A percentile compares a stretch with the other conserved stretches of the same genome.
phyloP scores from a whole-genome alignment of 2,329 filamentous ascomycete genomes.

The Sporothrix schenckii region DNA sequence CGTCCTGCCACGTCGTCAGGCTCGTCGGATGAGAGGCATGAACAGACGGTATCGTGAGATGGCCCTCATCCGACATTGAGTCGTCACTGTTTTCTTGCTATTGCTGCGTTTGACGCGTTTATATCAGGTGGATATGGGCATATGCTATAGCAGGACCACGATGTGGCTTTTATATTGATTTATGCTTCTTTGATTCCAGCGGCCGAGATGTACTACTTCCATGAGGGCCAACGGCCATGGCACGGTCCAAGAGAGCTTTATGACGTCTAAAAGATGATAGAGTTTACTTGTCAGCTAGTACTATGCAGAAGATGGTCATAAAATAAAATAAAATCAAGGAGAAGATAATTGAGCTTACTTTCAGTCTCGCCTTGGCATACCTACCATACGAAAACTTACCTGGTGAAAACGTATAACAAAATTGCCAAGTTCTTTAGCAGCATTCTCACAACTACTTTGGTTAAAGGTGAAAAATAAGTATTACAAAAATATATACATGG shows the following conservation, averaged over 20 bases:
- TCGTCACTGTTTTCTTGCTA: background rate
- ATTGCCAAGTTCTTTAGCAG: too few relatives aligned
- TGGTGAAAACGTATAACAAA: too few relatives aligned
- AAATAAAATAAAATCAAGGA: too few relatives aligned
- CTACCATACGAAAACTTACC: too few relatives aligned
- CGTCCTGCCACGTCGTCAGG: background rate
- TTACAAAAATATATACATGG: background rate
- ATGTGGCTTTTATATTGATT: background rate
- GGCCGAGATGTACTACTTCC: background rate
- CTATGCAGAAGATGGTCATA: too few relatives aligned
- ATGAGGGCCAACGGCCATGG: background rate
- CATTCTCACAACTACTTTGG: background rate
- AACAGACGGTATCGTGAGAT: background rate
- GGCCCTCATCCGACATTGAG: background rate
- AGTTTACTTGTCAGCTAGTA: too few relatives aligned
- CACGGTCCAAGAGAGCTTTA: too few relatives aligned
- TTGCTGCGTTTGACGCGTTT: background rate
- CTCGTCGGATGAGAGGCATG: constrained; percentile 3
- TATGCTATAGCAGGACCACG: too few relatives aligned
- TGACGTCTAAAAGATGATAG: too few relatives aligned
- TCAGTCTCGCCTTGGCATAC: too few relatives aligned
- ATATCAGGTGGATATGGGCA: background rate
- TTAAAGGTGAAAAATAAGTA: background rate
- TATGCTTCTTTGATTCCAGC: background rate
- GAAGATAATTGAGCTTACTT: too few relatives aligned